Evolutionary conservation across 2,329 filamentous ascomycete species (phyloP), one percentile per base, ranked within the genome.

Genomic region (Cytospora chrysosperma): DNA sequence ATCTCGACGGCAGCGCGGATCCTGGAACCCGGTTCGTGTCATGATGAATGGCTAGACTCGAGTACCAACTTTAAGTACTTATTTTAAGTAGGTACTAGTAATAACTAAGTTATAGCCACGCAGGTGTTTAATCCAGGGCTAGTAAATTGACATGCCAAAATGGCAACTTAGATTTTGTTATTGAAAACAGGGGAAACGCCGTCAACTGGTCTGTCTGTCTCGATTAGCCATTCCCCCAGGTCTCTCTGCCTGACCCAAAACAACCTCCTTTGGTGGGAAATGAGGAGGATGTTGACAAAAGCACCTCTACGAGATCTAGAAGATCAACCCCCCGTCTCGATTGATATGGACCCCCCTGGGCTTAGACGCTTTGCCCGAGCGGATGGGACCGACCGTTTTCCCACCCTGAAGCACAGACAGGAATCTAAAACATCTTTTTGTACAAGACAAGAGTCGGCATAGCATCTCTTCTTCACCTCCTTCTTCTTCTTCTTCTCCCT

Each of bases 1-100:
- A 59, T 58, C 60, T 43, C 10, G 30, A 52, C 62, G 34, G 63
- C 54, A 40, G 54, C 24, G 30, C 52, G 40, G 52, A 62, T 56
- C 62, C 58, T 64, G 62, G 53, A 54, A 61, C 54, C 58, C 47
- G 49, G 54, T 28, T 64, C 59, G 60, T 53, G 50, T 64, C 54
- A 58, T 59, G 27, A 54, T 58, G 59, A 62, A 50, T 59, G 34
- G 53, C 59, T 53, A 65, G 28, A 37, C 49, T 32, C 21, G 2
- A 55, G 52, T 47, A n/a, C n/a, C n/a, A n/a, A n/a, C n/a, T n/a
- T n/a, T n/a, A n/a, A n/a, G n/a, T n/a, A n/a, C n/a, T n/a, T n/a
- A n/a, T n/a, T n/a, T n/a, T n/a, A n/a, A n/a, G n/a, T n/a, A n/a
- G n/a, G n/a, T n/a, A n/a, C n/a, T n/a, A 19, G 15, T 32, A 40